Evolutionary conservation across 768 basidiomycete genomes (phyloP).

Genomic region (Suillus brevipes): DNA sequence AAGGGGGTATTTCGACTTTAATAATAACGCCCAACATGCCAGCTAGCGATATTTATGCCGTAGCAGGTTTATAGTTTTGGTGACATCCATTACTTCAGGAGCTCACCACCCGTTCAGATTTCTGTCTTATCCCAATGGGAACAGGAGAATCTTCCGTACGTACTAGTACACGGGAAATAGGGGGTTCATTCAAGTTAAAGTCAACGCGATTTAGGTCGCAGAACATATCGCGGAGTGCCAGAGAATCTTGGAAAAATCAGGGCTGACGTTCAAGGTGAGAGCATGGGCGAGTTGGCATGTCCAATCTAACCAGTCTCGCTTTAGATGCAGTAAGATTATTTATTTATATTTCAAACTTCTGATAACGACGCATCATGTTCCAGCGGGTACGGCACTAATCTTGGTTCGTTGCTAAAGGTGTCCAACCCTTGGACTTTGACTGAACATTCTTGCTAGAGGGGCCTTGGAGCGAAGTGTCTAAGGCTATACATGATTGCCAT

Average conservation of each 20-base stretch:
- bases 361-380: conserved; percentile 10
- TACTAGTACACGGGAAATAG: neutral
- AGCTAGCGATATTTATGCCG: conserved; percentile 62
- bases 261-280: conserved; percentile 80
- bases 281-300: conserved; percentile 14
- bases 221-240: conserved; percentile 83
- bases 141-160: conserved; percentile 70
- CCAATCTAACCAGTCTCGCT: neutral
- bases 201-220: conserved; percentile 52
- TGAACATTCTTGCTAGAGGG: conserved; percentile 52
- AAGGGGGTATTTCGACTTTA: conserved; percentile 1
- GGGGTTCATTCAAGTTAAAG: conserved; percentile 6
- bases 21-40: conserved; percentile 17
- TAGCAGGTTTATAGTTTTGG: conserved; percentile 54
- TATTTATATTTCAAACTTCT: conserved; percentile 34
- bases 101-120: conserved; percentile 49
- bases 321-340: conserved; percentile 39
- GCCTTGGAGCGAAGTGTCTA: conserved; percentile 79
- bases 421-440: neutral
- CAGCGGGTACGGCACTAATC: conserved; percentile 91
- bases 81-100: neutral
- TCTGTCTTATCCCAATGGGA: conserved; percentile 87
- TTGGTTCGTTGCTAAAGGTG: conserved; percentile 47
- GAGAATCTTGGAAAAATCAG: conserved; percentile 77
- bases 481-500: conserved; percentile 91